These are phyloP conservation scores for Mrakia hoshinonis DNA, from an alignment of 768 basidiomycete genomes.

Conservation along the genomic window DNA sequence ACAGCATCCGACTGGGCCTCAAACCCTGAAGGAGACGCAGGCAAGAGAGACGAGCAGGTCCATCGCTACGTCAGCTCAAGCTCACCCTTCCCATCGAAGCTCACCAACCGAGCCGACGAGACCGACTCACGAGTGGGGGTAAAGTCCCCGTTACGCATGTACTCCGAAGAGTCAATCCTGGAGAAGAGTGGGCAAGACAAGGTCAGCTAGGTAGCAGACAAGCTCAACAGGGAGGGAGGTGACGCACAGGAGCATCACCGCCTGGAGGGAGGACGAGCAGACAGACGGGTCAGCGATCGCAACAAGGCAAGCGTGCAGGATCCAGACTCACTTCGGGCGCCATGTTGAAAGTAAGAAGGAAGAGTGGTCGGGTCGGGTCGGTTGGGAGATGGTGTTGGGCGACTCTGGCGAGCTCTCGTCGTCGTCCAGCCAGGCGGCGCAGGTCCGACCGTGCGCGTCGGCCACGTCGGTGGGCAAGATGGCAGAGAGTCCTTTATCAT, in stretches of 20 bases:
- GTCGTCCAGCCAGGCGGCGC: too few species aligned
- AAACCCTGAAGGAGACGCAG: conserved; percentile 48
- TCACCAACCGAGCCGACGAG: not conserved
- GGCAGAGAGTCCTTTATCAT: too few species aligned
- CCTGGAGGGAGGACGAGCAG: conserved; percentile 55
- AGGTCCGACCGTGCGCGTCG: too few species aligned
- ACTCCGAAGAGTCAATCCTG: conserved; percentile 88
- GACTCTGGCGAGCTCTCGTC: not conserved
- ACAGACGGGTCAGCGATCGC: conserved; percentile 50
- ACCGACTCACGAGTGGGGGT: conserved; percentile 8
- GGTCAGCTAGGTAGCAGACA: conserved; percentile 18
- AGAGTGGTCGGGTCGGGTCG: not conserved
- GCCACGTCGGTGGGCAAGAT: too few species aligned
- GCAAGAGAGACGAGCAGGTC: not conserved
- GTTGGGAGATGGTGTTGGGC: not conserved
- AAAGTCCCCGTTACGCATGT: conserved; percentile 77
- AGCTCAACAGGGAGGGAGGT: not conserved
- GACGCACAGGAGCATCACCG: conserved; percentile 74
- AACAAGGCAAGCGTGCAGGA: not conserved
- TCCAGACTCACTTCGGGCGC: conserved; percentile 17
- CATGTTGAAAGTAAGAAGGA: conserved; percentile 6
- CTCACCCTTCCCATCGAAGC: not conserved
- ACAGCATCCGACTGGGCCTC: conserved; percentile 88
- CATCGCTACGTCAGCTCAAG: conserved; percentile 48
- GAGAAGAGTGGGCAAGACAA: not conserved